These are phyloP conservation scores for Phytophthora capsici DNA, from an alignment of 352 stramenopile genomes.

Conservation along the genomic window DNA sequence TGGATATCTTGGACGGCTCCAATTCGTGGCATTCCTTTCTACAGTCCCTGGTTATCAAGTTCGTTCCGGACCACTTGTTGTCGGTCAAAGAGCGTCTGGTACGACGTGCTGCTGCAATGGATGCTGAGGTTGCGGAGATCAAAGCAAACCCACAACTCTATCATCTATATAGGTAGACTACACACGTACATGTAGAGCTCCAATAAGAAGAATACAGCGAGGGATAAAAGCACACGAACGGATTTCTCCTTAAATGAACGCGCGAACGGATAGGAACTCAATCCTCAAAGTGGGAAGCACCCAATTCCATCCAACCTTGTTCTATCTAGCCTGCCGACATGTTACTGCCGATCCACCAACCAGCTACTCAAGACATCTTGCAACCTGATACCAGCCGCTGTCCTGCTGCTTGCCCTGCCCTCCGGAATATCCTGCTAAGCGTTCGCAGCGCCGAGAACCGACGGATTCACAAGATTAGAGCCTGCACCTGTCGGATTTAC, in stretches of 20 bases:
- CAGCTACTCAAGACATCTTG: conserved; percentile 21
- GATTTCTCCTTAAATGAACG: conserved; percentile 40
- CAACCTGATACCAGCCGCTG: conserved; percentile 22
- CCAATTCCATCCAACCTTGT: conserved; percentile 44
- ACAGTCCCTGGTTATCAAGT: conserved; percentile 68
- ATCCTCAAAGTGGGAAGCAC: conserved; percentile 38
- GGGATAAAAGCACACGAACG: conserved; percentile 31
- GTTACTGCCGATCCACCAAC: conserved; percentile 25
- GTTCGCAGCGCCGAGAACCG: conserved; percentile 13
- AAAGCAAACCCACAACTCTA: conserved; percentile 69
- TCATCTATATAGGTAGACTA: conserved; percentile 68
- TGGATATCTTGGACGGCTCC: conserved; percentile 47
- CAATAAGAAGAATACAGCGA: background rate
- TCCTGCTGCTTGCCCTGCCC: conserved; percentile 24
- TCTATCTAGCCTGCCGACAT: conserved; percentile 35
- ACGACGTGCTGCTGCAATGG: conserved; percentile 50
- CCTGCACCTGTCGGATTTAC: conserved; percentile 37
- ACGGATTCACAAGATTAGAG: conserved; percentile 28
- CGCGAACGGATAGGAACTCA: conserved; percentile 24
- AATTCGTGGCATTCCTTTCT: conserved; percentile 68
- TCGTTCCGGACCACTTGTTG: conserved; percentile 68
- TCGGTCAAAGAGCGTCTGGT: conserved; percentile 71
- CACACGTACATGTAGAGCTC: no score
- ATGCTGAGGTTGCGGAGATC: conserved; percentile 55
- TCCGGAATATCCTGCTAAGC: conserved; percentile 17